Base-by-base conservation (phyloP, 139 green algal species). In the Volvox reticuliferus region DNA sequence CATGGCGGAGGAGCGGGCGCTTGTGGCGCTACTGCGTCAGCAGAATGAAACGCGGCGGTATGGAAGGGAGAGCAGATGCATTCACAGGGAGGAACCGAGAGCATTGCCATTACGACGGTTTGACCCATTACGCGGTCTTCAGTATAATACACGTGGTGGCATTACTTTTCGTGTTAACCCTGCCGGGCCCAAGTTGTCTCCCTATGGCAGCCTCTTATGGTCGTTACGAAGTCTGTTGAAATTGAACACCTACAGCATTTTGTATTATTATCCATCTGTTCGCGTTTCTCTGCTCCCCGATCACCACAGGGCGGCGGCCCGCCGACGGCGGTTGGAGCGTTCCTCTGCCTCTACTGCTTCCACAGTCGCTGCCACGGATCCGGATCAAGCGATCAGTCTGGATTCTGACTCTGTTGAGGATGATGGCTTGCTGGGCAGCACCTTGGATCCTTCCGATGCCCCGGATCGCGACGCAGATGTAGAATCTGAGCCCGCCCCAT, bases 1-100 rank as follows among this genome's bases (percentile, higher is more conserved):
- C n/a, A 12, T 55, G 17, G 87, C 75, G 61, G 87, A 84, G 5
- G 87, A 91, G 87, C 14, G 28, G 35, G 24, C 62, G 63, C 63
- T 91, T 32, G 76, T 91, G 61, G 61, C 62, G 26, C 76, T 69
- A 79, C 79, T 92, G 79, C 28, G 69, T n/a, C 50, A 67, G 37
- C 88, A 92, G 68, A 92, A 92, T 16, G 67, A 61, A 68, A 35
- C 75, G 32, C 86, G 75, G 50, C 65, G 63, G 88, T 89, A 82
- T 79, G 95, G 55, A 86, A 90, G 20, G 36, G 63, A 44, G 44
- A n/a, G n/a, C n/a, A n/a, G n/a, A n/a, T n/a, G n/a, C n/a, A n/a
- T n/a, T n/a, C n/a, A n/a, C n/a, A n/a, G n/a, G n/a, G n/a, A n/a
- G n/a, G n/a, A n/a, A n/a, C n/a, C n/a, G n/a, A n/a, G n/a, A n/a